These are phyloP conservation scores for Plantago coronopus DNA, from an alignment of 305 asterid genomes.

Conservation along the genomic window DNA sequence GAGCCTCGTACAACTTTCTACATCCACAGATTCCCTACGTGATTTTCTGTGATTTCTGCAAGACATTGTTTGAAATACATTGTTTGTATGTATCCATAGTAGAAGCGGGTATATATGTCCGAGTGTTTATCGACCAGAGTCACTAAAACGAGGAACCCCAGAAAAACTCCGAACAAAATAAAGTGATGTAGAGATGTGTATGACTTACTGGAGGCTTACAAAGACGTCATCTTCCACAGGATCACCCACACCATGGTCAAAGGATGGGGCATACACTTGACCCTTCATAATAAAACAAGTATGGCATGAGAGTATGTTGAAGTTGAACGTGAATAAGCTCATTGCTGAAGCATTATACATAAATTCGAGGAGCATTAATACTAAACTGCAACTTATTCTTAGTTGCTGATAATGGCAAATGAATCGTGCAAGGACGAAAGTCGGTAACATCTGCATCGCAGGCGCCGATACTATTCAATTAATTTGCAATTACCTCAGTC, in stretches of 20 bases:
- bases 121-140: not conserved
- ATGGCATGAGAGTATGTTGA: slow-evolving; percentile 7
- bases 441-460: not conserved
- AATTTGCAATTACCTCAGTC: slow-evolving; percentile 46
- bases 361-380: slow-evolving; percentile 10
- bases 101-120: not conserved
- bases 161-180: slow-evolving; percentile 1
- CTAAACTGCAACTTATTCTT: slow-evolving; percentile 10
- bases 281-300: slow-evolving; percentile 44
- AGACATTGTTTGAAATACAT: not conserved
- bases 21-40: not conserved
- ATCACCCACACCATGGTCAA: slow-evolving; percentile 96
- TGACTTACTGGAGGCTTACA: slow-evolving; percentile 77
- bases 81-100: not conserved
- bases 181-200: slow-evolving; percentile 11
- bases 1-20: not conserved
- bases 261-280: slow-evolving; percentile 79
- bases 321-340: slow-evolving; percentile 13
- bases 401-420: not conserved
- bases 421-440: slow-evolving; percentile 2
- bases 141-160: not conserved
- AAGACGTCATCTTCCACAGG: slow-evolving; percentile 91
- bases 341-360: slow-evolving; percentile 4
- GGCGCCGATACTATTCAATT: slow-evolving; percentile 13
- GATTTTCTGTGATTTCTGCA: not conserved